A percentile compares a stretch with the other conserved stretches of the same genome.
Conservation (phyloP, 805 yeast genomes). For the Millerago galiae region DNA sequence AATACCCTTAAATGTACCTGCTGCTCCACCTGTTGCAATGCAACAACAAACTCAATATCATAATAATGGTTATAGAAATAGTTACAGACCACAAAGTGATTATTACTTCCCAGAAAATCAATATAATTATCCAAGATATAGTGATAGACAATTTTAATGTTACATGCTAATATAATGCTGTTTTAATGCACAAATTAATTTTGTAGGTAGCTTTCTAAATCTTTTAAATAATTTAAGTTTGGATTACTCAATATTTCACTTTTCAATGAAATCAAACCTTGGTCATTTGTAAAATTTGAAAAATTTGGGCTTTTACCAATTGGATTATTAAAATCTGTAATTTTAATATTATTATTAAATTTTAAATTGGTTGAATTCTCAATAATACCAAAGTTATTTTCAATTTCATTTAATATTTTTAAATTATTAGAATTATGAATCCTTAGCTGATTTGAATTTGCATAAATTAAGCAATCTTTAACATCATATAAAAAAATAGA, state of each 20-base stretch:
- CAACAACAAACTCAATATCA: not conserved
- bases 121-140: not conserved
- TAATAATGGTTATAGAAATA: not conserved
- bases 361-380: constrained; percentile 13
- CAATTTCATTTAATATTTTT: constrained; percentile 6
- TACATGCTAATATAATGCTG: too few species aligned
- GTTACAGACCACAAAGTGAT: not conserved
- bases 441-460: constrained; percentile 20
- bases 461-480: constrained; percentile 8
- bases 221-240: not conserved
- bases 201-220: not conserved
- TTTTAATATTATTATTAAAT: constrained; percentile 9
- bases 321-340: constrained; percentile 22
- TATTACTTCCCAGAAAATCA: not conserved
- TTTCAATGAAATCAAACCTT: not conserved
- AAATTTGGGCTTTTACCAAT: constrained; percentile 17
- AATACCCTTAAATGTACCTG: not conserved
- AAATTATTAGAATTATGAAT: constrained; percentile 13
- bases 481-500: constrained; percentile 14
- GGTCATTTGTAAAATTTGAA: not conserved
- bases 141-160: not conserved
- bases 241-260: not conserved
- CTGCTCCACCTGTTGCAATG: not conserved
- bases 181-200: too few species aligned
- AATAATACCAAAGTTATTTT: constrained; percentile 14